Evolutionary conservation across 768 basidiomycete genomes (phyloP).

Genomic region (Dentipellis sp.): DNA sequence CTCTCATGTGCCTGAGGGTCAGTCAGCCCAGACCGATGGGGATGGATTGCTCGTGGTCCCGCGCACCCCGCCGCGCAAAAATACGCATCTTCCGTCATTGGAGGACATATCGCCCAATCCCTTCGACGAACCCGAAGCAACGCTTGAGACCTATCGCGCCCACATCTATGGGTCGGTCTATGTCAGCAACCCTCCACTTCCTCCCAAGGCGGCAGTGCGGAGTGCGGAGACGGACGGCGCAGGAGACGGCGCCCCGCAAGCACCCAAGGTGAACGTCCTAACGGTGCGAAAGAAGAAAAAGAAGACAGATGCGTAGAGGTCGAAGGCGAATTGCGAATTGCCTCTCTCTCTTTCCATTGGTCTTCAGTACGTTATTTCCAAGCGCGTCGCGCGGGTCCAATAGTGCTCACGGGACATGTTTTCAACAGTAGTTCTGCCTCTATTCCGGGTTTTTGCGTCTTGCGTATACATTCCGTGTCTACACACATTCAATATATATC

Average conservation of each 20-base stretch:
- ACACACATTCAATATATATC: too few species aligned
- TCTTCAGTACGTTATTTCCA: too few species aligned
- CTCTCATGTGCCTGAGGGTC: neutral
- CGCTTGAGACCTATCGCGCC: slow-evolving; percentile 48
- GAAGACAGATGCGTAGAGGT: slow-evolving; percentile 9
- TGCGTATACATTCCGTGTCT: too few species aligned
- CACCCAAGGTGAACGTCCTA: slow-evolving; percentile 43
- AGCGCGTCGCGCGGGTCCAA: too few species aligned
- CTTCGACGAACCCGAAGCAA: slow-evolving; percentile 56
- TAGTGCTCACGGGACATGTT: too few species aligned
- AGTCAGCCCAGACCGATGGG: neutral
- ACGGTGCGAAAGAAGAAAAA: slow-evolving; percentile 46
- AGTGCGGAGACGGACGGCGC: slow-evolving; percentile 7
- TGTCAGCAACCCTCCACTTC: slow-evolving; percentile 38
- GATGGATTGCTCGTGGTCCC: slow-evolving; percentile 32
- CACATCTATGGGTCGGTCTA: slow-evolving; percentile 50
- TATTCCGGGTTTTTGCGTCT: too few species aligned
- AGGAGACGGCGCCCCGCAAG: slow-evolving; percentile 10
- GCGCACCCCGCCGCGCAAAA: slow-evolving; percentile 36
- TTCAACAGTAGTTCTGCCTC: too few species aligned
- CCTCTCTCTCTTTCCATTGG: too few species aligned
- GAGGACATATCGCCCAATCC: slow-evolving; percentile 55
- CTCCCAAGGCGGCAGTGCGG: slow-evolving; percentile 15
- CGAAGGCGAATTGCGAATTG: too few species aligned
- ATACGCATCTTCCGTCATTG: slow-evolving; percentile 20